Evolutionary conservation across 768 basidiomycete species (phyloP), one percentile per base, ranked within the genome.

Genomic region (Lentinula boryana): DNA sequence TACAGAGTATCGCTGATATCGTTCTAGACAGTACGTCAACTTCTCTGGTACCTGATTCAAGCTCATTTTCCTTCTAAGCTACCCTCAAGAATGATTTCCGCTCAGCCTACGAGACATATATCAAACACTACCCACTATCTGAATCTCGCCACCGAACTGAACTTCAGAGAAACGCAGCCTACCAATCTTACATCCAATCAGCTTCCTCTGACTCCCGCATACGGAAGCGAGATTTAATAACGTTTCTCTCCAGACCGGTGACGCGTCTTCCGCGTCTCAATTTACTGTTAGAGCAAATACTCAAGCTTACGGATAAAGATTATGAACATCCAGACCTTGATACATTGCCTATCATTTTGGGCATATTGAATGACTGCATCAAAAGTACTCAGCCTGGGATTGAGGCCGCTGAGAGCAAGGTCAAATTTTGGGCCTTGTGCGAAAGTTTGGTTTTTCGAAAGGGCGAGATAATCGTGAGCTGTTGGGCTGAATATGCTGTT

Each of bases 361-460:
- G 78, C 9, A 81, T 94, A 2, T 66, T 95, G 58, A 83, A 79
- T 33, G 83, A 86, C 50, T 87, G 85, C 63, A 80, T 96, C 62
- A 93, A 90, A 77, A 87, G 87, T 64, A 91, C 91, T 0, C 88
- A 95, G 67, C 93, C 93, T 1, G 94, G 94, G 4, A 95, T 96
- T 62, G 90, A 86, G 62, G 90, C 87, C n/a, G 91, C 94, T 1
- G 93, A 95, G 69, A 82, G 84, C 63, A 93, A 93, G 69, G 93
- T 95, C 64, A 93, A 93, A 68, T 87, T 93, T 62, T 91, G 89
- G 87, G 85, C 78, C 56, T 74, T 95, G 2, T 85, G 84, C 64
- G 91, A 95, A 74, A 87, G 82, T 65, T 69, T 96, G 53, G 72
- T 84, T 12, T 91, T 85, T 67, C 84, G 85, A 67, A 85, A 81